These are phyloP conservation scores for Posidonia oceanica DNA, from an alignment of 116 monocot species.

Conservation along the genomic window DNA sequence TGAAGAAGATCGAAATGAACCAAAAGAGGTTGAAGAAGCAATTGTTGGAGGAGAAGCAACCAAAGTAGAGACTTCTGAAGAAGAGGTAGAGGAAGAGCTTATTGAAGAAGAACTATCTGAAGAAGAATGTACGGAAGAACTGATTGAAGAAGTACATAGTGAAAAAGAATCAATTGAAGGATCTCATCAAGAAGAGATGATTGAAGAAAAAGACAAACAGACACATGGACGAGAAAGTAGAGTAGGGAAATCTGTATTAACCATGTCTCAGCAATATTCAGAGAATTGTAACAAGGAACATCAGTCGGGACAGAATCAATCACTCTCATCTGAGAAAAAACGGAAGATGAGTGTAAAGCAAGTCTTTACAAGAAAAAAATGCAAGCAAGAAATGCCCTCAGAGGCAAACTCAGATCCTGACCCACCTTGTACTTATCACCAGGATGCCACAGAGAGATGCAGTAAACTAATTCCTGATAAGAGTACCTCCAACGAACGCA, in stretches of 20 bases:
- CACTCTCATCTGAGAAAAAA: slow-evolving; percentile 3
- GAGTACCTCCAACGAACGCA: slow-evolving; percentile 1
- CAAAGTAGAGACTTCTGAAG: too few relatives aligned
- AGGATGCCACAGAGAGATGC: background rate
- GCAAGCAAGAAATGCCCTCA: slow-evolving; percentile 1
- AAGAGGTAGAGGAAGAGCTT: background rate
- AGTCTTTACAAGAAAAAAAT: background rate
- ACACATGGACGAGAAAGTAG: background rate
- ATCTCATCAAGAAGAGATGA: background rate
- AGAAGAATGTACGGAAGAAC: slow-evolving; percentile 3
- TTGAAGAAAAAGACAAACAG: background rate
- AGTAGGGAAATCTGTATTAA: background rate
- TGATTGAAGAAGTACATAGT: slow-evolving; percentile 1
- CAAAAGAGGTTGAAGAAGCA: too few relatives aligned
- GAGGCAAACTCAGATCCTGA: background rate
- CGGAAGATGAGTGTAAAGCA: slow-evolving; percentile 1
- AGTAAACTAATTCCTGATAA: background rate
- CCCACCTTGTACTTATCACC: background rate
- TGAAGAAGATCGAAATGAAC: background rate
- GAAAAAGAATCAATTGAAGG: slow-evolving; percentile 5
- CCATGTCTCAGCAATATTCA: background rate
- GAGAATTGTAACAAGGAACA: background rate
- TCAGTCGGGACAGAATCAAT: background rate
- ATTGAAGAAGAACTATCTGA: slow-evolving; percentile 3
- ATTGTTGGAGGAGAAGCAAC: too few relatives aligned